A percentile compares a stretch with the other conserved stretches of the same genome.
Evolutionary conservation across 208 protist genomes (phyloP).

Genomic region (Trypanosoma melophagium): DNA sequence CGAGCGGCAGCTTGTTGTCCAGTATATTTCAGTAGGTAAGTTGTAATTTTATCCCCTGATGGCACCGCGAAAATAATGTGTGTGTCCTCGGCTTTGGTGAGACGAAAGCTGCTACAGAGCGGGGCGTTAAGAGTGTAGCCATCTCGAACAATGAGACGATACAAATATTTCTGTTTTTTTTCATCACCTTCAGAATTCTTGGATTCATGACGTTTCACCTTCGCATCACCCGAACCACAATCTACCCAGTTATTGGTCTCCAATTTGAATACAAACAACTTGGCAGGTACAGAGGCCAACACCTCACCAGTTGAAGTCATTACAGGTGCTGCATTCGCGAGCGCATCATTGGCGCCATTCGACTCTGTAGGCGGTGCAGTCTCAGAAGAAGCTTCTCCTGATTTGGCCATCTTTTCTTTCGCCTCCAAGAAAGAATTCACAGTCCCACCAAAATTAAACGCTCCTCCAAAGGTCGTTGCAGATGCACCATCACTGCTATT

Average conservation of each 20-base stretch:
- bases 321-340: conserved; percentile 24
- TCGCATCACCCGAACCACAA: conserved; percentile 66
- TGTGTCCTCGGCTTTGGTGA: conserved; percentile 50
- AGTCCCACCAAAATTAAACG: conserved; percentile 64
- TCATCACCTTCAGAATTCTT: conserved; percentile 19
- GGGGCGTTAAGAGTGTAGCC: conserved; percentile 75
- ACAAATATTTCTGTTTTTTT: conserved; percentile 26
- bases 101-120: conserved; percentile 46
- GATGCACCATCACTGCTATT: neutral
- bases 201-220: conserved; percentile 45
- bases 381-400: conserved; percentile 15
- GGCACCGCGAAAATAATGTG: conserved; percentile 57
- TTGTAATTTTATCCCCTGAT: conserved; percentile 31
- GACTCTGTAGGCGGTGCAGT: neutral
- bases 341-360: conserved; percentile 17
- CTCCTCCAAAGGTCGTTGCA: conserved; percentile 19
- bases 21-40: conserved; percentile 73
- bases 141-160: conserved; percentile 81
- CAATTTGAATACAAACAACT: conserved; percentile 66
- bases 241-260: conserved; percentile 66
- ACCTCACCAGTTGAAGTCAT: conserved; percentile 38
- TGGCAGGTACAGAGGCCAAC: conserved; percentile 46
- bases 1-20: conserved; percentile 48
- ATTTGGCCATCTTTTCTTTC: conserved; percentile 51
- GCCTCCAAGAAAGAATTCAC: conserved; percentile 75